Base-by-base conservation (phyloP, 768 basidiomycete genomes). In the Gloeostereum incarnatum region DNA sequence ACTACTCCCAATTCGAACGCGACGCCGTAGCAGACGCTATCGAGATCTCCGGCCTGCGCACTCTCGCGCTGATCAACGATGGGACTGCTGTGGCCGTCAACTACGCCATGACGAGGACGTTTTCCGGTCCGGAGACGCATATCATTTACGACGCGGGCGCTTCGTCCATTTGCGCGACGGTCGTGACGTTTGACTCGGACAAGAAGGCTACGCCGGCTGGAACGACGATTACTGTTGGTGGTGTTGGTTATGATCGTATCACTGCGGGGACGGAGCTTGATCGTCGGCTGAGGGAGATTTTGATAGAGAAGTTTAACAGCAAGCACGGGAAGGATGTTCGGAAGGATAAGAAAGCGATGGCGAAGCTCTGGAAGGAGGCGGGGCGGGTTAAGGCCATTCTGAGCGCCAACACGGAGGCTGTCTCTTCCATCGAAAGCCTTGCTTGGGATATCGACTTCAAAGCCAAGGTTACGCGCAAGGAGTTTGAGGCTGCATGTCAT, bases 61-160 rank as follows among this genome's bases (percentile, higher is more conserved):
- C 84, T 1, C 64, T 97, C 22, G 81, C 87, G 0, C 68, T 98
- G 42, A 75, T 99, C 38, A 85, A 92, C 48, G 96, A 99, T 49
- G 94, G 94, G 19, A 78, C 88, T 0, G 89, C 92, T 2, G 83
- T 93, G n/a, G 96, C 91, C 10, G 72, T 98, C 48, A 99, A 99
- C 64, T 99, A 88, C 53, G 96, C 96, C 30, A 96, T 98, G 91
- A 91, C 92, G 2, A 77, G 94, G 34, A 69, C 78, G 2, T 98
- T 98, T 66, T 63, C 82, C 0, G 63, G 62, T 2, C 77, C 79
- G 0, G 84, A 93, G 52, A 75, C 82, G 56, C 93, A 98, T 54
- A 60, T 99, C 48, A 80, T 99, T 42, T 99, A 86, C 59, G 96
- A 98, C 50, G 88, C 91, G 1, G 96, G 96, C 30, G 88, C 94